Conservation (phyloP, 2,329 filamentous ascomycete species). For the Colletotrichum ledebouriae region DNA sequence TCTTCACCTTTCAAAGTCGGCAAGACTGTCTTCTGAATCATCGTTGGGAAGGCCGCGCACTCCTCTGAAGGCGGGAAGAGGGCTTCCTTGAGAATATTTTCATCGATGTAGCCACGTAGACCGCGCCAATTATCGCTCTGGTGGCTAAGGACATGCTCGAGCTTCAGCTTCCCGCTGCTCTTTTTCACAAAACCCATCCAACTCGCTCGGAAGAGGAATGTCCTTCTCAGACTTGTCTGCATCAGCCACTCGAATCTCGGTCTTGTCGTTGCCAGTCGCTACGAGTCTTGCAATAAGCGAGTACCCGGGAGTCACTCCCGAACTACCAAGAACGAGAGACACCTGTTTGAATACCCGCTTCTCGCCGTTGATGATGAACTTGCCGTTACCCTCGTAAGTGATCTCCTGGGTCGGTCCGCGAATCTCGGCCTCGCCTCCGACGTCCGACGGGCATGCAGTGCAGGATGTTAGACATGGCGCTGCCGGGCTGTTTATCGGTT, state of each 20-base stretch:
- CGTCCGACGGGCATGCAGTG: conserved; percentile 58
- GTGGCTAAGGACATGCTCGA: conserved; percentile 62
- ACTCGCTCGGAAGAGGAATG: conserved; percentile 58
- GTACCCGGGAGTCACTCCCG: conserved; percentile 66
- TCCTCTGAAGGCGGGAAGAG: conserved; percentile 57
- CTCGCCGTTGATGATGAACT: conserved; percentile 59
- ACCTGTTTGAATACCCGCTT: conserved; percentile 58
- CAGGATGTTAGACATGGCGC: conserved; percentile 67
- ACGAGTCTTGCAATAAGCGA: conserved; percentile 61
- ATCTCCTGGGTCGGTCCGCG: conserved; percentile 66
- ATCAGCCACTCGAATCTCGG: conserved; percentile 58
- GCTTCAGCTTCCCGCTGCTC: conserved; percentile 54
- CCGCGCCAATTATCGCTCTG: conserved; percentile 60
- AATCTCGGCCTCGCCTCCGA: conserved; percentile 64
- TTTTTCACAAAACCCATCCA: conserved; percentile 56
- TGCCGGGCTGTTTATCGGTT: conserved; percentile 60
- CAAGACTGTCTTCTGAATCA: conserved; percentile 66
- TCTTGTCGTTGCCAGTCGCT: conserved; percentile 49
- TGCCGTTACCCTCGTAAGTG: conserved; percentile 60
- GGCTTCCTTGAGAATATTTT: conserved; percentile 54
- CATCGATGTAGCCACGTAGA: conserved; percentile 58
- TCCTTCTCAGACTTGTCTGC: conserved; percentile 63
- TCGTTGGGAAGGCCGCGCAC: conserved; percentile 59
- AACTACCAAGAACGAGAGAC: conserved; percentile 63
- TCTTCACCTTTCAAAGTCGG: conserved; percentile 56